Evolutionary conservation across 2,329 filamentous ascomycete genomes (phyloP).

Genomic region (Didymella segeticola): DNA sequence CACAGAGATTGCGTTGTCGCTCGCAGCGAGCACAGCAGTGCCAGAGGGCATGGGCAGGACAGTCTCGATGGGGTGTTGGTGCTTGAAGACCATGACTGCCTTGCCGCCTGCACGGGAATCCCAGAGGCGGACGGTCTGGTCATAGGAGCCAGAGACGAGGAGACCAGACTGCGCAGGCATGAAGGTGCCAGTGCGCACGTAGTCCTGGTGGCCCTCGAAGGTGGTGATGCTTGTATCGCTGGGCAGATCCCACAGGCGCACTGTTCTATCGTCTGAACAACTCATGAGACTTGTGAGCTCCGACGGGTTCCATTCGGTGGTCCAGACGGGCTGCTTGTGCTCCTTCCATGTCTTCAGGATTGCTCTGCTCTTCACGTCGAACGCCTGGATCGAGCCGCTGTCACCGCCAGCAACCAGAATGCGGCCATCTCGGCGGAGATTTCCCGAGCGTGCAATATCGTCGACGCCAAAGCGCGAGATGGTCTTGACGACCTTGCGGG

Average conservation of each 20-base stretch:
- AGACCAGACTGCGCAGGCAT: conserved; percentile 76
- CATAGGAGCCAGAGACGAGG: conserved; percentile 90
- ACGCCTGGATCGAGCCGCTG: conserved; percentile 90
- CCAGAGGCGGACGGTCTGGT: conserved; percentile 92
- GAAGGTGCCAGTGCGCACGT: conserved; percentile 86
- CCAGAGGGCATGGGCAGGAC: conserved; percentile 88
- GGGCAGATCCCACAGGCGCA: conserved; percentile 92
- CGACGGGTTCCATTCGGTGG: conserved; percentile 88
- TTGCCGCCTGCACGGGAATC: conserved; percentile 75
- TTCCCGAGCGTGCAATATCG: conserved; percentile 86
- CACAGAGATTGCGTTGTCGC: conserved; percentile 86
- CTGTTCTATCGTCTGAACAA: conserved; percentile 89
- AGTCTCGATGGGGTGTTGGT: conserved; percentile 84
- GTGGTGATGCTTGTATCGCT: conserved; percentile 76
- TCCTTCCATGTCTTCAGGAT: conserved; percentile 95
- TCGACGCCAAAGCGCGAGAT: conserved; percentile 83
- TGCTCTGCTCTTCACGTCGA: conserved; percentile 86
- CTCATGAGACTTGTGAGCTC: conserved; percentile 87
- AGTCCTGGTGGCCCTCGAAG: conserved; percentile 88
- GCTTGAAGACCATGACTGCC: conserved; percentile 89
- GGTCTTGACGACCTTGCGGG: conserved; percentile 89
- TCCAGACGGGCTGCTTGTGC: conserved; percentile 94
- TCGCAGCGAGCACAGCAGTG: conserved; percentile 83
- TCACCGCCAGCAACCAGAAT: conserved; percentile 93
- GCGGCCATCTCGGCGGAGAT: conserved; percentile 85